Evolutionary conservation across 1,139 yeast species (phyloP).

Genomic region (Pichia sp.): DNA sequence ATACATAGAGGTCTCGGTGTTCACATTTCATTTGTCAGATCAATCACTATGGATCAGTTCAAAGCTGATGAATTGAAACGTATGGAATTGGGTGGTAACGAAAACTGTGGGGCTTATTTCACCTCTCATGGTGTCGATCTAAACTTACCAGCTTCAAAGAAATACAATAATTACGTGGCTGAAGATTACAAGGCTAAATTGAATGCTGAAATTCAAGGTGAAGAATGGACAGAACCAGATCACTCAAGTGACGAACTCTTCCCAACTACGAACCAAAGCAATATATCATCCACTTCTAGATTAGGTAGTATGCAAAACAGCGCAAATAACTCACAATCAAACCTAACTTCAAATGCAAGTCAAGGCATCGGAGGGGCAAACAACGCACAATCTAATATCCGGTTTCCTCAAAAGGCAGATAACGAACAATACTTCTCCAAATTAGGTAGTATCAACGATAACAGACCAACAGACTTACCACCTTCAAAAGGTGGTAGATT

Average conservation of each 20-base stretch:
- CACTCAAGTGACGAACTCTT: constrained; percentile 49
- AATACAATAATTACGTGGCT: constrained; percentile 88
- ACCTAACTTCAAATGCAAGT: constrained; percentile 1
- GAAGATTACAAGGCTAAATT: constrained; percentile 84
- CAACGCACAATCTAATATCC: not conserved
- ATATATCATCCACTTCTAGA: too few relatives aligned
- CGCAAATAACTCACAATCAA: too few relatives aligned
- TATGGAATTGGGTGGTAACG: constrained; percentile 96
- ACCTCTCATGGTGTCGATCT: constrained; percentile 66
- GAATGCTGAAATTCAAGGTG: constrained; percentile 68
- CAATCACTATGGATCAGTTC: constrained; percentile 97
- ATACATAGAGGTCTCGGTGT: constrained; percentile 95
- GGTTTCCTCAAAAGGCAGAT: constrained; percentile 39
- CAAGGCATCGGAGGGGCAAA: not conserved
- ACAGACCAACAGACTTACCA: constrained; percentile 71
- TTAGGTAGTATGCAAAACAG: too few relatives aligned
- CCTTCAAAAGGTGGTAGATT: constrained; percentile 95
- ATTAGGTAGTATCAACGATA: constrained; percentile 64
- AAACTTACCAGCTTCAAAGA: constrained; percentile 54
- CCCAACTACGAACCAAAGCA: too few relatives aligned
- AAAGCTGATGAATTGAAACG: constrained; percentile 82
- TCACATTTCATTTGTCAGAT: constrained; percentile 92
- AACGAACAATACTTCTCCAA: constrained; percentile 80
- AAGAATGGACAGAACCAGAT: constrained; percentile 60
- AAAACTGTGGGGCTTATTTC: constrained; percentile 62